phyloP scores from a whole-genome alignment of 1,284 basidiomycete species.

The Marasmius fiardii region DNA sequence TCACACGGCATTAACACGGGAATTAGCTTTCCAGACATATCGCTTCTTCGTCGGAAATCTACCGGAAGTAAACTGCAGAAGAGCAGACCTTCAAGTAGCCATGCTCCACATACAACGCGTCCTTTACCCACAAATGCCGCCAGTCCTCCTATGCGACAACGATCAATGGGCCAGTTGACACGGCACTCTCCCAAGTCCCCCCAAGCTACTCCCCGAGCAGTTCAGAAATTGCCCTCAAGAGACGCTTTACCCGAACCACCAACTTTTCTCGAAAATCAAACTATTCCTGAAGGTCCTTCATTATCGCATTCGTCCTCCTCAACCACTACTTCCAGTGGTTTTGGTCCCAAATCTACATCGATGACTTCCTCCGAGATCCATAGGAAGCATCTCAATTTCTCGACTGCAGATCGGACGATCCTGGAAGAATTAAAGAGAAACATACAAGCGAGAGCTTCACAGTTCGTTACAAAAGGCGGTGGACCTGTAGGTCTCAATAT shows the following conservation, averaged over 20 bases:
- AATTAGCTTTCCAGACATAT: constrained; percentile 12
- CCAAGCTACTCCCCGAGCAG: neutral
- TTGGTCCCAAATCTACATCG: constrained; percentile 4
- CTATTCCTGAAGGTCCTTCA: neutral
- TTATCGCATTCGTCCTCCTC: neutral
- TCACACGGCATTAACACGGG: constrained; percentile 8
- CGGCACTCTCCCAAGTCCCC: neutral
- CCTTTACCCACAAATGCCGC: constrained; percentile 12
- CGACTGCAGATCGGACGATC: constrained; percentile 57
- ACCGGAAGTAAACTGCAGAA: constrained; percentile 13
- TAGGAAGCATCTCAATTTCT: constrained; percentile 32
- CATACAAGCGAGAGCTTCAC: constrained; percentile 46
- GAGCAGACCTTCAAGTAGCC: constrained; percentile 5
- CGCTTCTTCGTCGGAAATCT: constrained; percentile 16
- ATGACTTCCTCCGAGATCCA: neutral
- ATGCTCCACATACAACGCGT: constrained; percentile 10
- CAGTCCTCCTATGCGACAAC: constrained; percentile 16
- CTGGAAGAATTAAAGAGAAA: constrained; percentile 50
- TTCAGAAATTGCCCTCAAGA: neutral
- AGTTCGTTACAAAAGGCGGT: constrained; percentile 49
- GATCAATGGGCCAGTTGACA: neutral
- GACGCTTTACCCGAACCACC: no score
- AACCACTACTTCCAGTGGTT: neutral
- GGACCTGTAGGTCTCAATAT: constrained; percentile 12
- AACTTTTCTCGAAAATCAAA: neutral